These are phyloP conservation scores for Saccharomyces pastorianus DNA, from an alignment of 1,139 yeast genomes.

Conservation along the genomic window DNA sequence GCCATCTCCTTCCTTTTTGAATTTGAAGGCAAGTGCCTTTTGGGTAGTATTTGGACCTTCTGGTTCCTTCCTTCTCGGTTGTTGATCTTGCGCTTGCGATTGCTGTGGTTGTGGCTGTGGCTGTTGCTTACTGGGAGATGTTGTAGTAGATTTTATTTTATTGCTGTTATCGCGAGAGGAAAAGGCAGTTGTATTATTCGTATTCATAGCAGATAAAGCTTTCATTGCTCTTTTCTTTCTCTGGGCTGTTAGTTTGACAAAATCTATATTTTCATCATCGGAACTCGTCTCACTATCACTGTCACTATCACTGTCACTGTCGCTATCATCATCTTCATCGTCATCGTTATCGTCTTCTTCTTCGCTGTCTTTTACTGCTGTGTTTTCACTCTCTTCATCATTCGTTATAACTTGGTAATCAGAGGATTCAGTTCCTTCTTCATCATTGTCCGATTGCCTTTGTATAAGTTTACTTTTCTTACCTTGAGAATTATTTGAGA, in stretches of 20 bases:
- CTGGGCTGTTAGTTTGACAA: conserved; percentile 61
- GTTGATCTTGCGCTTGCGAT: not conserved
- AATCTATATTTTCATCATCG: conserved; percentile 64
- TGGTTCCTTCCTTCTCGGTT: not conserved
- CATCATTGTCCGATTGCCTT: conserved; percentile 8
- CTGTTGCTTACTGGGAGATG: not conserved
- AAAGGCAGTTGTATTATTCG: not conserved
- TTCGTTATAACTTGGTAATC: conserved; percentile 15
- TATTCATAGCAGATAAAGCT: conserved; percentile 38
- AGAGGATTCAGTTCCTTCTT: conserved; percentile 19
- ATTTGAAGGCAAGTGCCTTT: conserved; percentile 47
- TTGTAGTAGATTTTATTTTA: not conserved
- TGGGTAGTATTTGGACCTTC: not conserved
- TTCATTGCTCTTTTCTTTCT: conserved; percentile 49
- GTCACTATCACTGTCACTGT: conserved; percentile 33
- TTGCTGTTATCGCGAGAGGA: conserved; percentile 2
- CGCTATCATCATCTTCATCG: conserved; percentile 32
- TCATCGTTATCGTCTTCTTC: conserved; percentile 29
- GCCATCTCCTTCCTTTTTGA: conserved; percentile 34
- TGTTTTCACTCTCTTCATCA: conserved; percentile 14
- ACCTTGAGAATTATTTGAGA: conserved; percentile 24
- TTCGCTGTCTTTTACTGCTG: conserved; percentile 27
- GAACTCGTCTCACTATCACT: conserved; percentile 41
- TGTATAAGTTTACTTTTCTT: conserved; percentile 29
- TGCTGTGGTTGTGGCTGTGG: not conserved